Base-by-base conservation (phyloP, 768 basidiomycete genomes). In the Austroboletus eburneus region DNA sequence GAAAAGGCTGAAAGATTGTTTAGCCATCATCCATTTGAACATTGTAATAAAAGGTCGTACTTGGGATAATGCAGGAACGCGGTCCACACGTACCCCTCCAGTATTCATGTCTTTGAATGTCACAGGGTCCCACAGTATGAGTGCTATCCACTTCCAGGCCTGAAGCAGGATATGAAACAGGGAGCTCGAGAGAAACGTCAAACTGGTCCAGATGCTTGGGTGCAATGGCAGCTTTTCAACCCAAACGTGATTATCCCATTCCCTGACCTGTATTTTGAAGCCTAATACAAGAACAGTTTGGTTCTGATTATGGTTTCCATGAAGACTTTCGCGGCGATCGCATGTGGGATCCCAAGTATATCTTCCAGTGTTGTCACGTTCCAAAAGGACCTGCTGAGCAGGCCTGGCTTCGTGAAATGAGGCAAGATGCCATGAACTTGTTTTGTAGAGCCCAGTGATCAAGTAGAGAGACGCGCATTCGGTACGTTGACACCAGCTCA, bases 201-300 rank as follows among this genome's bases (percentile, higher is more conserved):
- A 13, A 9, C 33, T 14, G 14, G 14, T 9, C 16, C 33, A n/a
- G 43, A 2, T 8, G 2, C 2, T 27, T 27, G 33, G 33, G 33
- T 9, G 14, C 14, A 21, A 25, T 0, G 6, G 14, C 9, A 27
- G 12, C 12, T 27, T 27, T 12, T 27, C 33, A 34, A 17, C 23
- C 16, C 16, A 21, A 16, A 5, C 27, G 7, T 34, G 33, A 14
- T 27, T 27, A 27, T 27, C 27, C 27, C 27, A 34, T 35, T 24
- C 23, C n/a, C 45, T 47, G 2, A 46, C 35, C n/a, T 38, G 30
- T 7, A 54, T 45, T 32, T 36, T 44, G 38, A 54, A 52, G 3
- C 50, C 50, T 22, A 37, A 37, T 14, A 54, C 38, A 20, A 54
- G 14, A 14, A 54, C 9, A 8, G 53, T 52, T 36, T 54, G 53